phyloP scores from a whole-genome alignment of 139 green algal genomes.

The Tetraselmis striata region DNA sequence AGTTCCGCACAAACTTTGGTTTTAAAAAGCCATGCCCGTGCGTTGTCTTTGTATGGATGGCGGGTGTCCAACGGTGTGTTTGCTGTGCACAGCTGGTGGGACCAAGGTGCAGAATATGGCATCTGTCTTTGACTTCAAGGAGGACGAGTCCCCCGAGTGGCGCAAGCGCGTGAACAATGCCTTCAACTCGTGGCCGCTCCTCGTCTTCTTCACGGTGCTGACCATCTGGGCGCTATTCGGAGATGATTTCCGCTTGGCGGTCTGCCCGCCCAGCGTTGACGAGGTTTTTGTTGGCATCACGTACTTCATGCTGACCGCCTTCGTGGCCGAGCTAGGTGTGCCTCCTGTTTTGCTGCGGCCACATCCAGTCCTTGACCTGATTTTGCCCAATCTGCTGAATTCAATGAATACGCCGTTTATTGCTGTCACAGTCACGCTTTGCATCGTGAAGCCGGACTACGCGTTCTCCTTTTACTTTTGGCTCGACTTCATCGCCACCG shows the following conservation, averaged over 20 bases:
- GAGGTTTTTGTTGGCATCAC: constrained; percentile 45
- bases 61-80: background rate
- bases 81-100: background rate
- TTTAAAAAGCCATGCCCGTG: background rate
- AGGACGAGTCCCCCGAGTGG: background rate
- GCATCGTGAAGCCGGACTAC: constrained; percentile 55
- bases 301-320: constrained; percentile 42
- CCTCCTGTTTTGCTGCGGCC: too few species aligned
- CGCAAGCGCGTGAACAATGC: background rate
- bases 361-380: too few species aligned
- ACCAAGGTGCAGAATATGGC: background rate
- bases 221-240: constrained; percentile 74
- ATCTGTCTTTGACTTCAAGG: background rate
- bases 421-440: constrained; percentile 37
- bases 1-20: too few species aligned
- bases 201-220: constrained; percentile 34
- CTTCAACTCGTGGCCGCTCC: background rate
- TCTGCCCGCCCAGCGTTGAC: constrained; percentile 47
- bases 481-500: constrained; percentile 71
- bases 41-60: background rate
- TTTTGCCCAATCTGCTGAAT: too few species aligned
- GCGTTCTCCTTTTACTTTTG: constrained; percentile 85
- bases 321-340: constrained; percentile 50
- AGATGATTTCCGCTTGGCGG: constrained; percentile 69
- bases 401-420: too few species aligned